Evolutionary conservation across 345 rosid genomes (phyloP).

Genomic region (Salix udensis): DNA sequence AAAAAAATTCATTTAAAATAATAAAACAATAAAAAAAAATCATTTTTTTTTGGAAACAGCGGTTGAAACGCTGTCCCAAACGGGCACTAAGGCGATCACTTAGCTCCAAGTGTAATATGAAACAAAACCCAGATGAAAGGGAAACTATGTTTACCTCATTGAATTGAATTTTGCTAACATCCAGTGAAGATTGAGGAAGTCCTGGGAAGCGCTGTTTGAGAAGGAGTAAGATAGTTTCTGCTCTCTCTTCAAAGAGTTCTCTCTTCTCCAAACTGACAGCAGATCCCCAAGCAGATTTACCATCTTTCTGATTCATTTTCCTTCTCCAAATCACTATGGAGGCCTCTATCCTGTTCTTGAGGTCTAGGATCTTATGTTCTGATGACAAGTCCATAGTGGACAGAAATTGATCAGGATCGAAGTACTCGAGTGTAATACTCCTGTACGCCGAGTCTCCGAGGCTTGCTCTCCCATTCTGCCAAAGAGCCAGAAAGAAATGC

Average conservation of each 20-base stretch:
- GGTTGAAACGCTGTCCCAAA: no score
- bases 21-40: no score
- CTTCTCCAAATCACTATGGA: slow-evolving; percentile 84
- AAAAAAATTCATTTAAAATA: no score
- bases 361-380: slow-evolving; percentile 76
- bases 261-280: slow-evolving; percentile 81
- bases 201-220: slow-evolving; percentile 79
- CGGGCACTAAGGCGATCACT: not conserved
- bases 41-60: no score
- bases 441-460: slow-evolving; percentile 73
- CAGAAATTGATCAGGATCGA: slow-evolving; percentile 75
- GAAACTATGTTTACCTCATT: slow-evolving; percentile 42
- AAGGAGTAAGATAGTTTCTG: slow-evolving; percentile 71
- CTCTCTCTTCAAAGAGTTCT: slow-evolving; percentile 87
- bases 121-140: not conserved
- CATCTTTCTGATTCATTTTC: slow-evolving; percentile 77
- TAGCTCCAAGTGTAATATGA: not conserved
- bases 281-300: slow-evolving; percentile 81
- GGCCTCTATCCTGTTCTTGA: slow-evolving; percentile 86
- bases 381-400: slow-evolving; percentile 65
- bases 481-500: not conserved
- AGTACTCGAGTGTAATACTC: slow-evolving; percentile 67
- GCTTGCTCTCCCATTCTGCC: slow-evolving; percentile 79
- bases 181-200: slow-evolving; percentile 74
- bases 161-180: slow-evolving; percentile 79